A percentile compares a stretch with the other conserved stretches of the same genome.
Evolutionary conservation across 1,284 basidiomycete species (phyloP).

Genomic region (Boletus semigastroideus): DNA sequence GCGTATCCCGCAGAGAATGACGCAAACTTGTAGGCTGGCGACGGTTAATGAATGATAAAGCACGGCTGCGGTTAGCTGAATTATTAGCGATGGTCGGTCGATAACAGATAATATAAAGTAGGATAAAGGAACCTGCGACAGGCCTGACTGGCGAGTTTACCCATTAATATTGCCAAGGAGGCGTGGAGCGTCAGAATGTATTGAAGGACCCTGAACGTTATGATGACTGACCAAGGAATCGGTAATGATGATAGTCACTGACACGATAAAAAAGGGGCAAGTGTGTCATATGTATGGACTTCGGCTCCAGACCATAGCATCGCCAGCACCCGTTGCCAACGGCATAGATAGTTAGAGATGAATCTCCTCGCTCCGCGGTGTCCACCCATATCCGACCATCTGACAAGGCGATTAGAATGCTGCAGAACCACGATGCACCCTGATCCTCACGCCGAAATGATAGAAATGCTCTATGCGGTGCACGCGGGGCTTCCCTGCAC

Average conservation of each 20-base stretch:
- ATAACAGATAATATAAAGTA: slow-evolving; percentile 2
- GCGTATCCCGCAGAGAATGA: neutral
- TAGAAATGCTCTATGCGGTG: neutral
- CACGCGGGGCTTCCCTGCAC: slow-evolving; percentile 1
- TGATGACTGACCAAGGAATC: too few species aligned
- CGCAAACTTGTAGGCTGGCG: neutral
- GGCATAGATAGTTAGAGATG: neutral
- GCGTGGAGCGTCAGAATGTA: neutral
- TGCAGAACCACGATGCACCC: slow-evolving; percentile 9
- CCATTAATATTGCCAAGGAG: neutral
- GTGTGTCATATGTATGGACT: too few species aligned
- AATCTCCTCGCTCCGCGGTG: slow-evolving; percentile 16
- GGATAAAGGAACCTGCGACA: neutral
- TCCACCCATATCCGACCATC: slow-evolving; percentile 8
- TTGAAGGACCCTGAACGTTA: neutral
- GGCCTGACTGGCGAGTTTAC: neutral
- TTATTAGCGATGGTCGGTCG: neutral
- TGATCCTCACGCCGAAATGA: slow-evolving; percentile 19
- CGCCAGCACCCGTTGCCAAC: neutral
- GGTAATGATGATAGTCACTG: too few species aligned
- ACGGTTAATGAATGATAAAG: slow-evolving; percentile 3
- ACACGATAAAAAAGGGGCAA: too few species aligned
- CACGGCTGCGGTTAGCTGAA: neutral
- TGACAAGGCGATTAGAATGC: neutral
- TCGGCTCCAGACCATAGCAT: neutral